A percentile compares a stretch with the other conserved stretches of the same genome.
These are phyloP conservation scores for Kazachstania taianensis DNA, from an alignment of 805 yeast genomes.

Conservation along the genomic window DNA sequence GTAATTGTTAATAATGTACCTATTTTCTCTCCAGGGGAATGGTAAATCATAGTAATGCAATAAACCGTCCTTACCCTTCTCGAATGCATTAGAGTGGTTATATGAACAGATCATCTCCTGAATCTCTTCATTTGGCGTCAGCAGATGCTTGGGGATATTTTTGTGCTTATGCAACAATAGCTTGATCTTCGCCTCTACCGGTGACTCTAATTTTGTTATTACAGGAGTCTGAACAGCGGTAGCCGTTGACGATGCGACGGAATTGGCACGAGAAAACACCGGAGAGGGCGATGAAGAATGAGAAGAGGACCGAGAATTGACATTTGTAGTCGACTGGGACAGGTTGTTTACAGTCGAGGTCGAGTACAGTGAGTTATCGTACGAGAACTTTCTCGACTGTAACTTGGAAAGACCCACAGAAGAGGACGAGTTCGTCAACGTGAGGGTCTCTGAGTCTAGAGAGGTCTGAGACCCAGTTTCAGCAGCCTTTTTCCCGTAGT, in stretches of 20 bases:
- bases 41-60: slow-evolving; percentile 84
- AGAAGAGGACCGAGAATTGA: no score
- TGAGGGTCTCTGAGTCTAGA: slow-evolving; percentile 13
- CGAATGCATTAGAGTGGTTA: slow-evolving; percentile 39
- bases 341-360: slow-evolving; percentile 1
- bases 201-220: background rate
- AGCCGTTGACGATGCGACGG: background rate
- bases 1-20: slow-evolving; percentile 75
- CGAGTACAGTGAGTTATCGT: slow-evolving; percentile 1
- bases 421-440: slow-evolving; percentile 9
- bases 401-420: background rate
- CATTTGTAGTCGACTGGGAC: background rate
- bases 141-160: slow-evolving; percentile 4
- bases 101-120: slow-evolving; percentile 28
- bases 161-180: slow-evolving; percentile 1
- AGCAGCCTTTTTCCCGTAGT: background rate
- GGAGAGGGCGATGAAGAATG: slow-evolving; percentile 5
- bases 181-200: slow-evolving; percentile 1
- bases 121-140: slow-evolving; percentile 3
- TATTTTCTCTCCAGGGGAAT: slow-evolving; percentile 86
- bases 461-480: slow-evolving; percentile 11
- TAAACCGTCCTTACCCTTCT: slow-evolving; percentile 36
- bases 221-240: background rate
- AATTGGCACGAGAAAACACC: slow-evolving; percentile 1
- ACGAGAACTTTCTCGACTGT: slow-evolving; percentile 2